These are phyloP conservation scores for Globisporangium emineosum DNA, from an alignment of 352 stramenopile genomes.

Conservation along the genomic window DNA sequence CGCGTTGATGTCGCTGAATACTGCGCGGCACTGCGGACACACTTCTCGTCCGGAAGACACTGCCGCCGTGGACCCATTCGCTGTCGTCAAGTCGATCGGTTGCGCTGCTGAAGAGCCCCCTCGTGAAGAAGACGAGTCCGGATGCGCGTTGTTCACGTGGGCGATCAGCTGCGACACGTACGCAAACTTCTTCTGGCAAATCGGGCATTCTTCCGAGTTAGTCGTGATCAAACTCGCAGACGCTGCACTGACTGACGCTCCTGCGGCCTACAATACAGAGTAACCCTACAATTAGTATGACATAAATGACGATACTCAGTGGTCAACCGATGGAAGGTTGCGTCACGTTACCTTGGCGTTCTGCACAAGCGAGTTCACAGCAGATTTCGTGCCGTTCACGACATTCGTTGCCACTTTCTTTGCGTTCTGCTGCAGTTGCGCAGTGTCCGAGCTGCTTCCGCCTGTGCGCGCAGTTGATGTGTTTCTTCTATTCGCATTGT, in stretches of 20 bases:
- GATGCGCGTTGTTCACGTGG: slow-evolving; percentile 70
- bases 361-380: slow-evolving; percentile 41
- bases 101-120: slow-evolving; percentile 1
- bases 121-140: slow-evolving; percentile 26
- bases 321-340: background rate
- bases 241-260: slow-evolving; percentile 12
- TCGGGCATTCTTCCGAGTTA: slow-evolving; percentile 56
- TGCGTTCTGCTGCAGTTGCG: slow-evolving; percentile 27
- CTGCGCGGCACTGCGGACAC: slow-evolving; percentile 63
- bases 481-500: slow-evolving; percentile 16
- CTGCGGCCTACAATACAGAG: slow-evolving; percentile 14
- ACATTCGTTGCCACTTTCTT: slow-evolving; percentile 29
- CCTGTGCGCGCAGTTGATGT: slow-evolving; percentile 3
- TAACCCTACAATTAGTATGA: background rate
- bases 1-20: slow-evolving; percentile 47
- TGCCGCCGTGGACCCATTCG: background rate
- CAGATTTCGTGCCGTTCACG: slow-evolving; percentile 38
- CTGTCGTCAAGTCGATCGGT: slow-evolving; percentile 3
- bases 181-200: slow-evolving; percentile 69
- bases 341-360: slow-evolving; percentile 33
- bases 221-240: slow-evolving; percentile 28
- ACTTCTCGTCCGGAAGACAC: slow-evolving; percentile 34
- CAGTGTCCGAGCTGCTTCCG: background rate
- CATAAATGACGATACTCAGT: background rate
- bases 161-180: slow-evolving; percentile 74